phyloP scores from a whole-genome alignment of 345 rosid genomes.

The Theobroma cacao region DNA sequence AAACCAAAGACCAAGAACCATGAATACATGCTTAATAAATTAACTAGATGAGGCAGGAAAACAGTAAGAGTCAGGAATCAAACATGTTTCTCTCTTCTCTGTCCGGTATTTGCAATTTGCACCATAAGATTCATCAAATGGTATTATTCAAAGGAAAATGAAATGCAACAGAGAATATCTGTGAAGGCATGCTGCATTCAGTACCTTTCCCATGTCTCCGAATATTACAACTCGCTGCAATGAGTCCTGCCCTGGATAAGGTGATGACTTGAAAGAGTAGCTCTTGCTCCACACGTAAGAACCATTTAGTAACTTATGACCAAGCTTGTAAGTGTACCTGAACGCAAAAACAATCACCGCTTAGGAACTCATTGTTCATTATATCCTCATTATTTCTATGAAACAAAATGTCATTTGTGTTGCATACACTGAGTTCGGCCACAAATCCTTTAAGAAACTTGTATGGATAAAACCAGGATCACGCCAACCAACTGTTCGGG shows the following conservation, averaged over 20 bases:
- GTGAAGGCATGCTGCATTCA: not conserved
- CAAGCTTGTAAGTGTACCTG: slow-evolving; percentile 62
- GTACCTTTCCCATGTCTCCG: slow-evolving; percentile 92
- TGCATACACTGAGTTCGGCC: slow-evolving; percentile 45
- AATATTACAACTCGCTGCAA: slow-evolving; percentile 71
- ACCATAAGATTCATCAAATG: no score
- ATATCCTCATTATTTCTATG: not conserved
- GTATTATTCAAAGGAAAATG: no score
- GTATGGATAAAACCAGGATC: slow-evolving; percentile 55
- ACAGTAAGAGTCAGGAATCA: no score
- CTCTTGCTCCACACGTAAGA: slow-evolving; percentile 56
- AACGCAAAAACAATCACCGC: not conserved
- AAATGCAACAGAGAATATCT: no score
- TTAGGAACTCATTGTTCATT: not conserved
- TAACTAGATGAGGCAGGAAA: no score
- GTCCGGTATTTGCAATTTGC: no score
- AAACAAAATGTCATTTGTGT: not conserved
- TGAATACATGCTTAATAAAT: no score
- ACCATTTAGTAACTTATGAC: slow-evolving; percentile 47
- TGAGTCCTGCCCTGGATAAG: slow-evolving; percentile 88
- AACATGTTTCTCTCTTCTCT: no score
- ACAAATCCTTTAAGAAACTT: slow-evolving; percentile 43
- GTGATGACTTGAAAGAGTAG: slow-evolving; percentile 62
- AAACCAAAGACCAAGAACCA: no score
- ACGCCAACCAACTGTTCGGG: slow-evolving; percentile 50